Base-by-base conservation (phyloP, 805 yeast genomes). In the Metschnikowia proteae region DNA sequence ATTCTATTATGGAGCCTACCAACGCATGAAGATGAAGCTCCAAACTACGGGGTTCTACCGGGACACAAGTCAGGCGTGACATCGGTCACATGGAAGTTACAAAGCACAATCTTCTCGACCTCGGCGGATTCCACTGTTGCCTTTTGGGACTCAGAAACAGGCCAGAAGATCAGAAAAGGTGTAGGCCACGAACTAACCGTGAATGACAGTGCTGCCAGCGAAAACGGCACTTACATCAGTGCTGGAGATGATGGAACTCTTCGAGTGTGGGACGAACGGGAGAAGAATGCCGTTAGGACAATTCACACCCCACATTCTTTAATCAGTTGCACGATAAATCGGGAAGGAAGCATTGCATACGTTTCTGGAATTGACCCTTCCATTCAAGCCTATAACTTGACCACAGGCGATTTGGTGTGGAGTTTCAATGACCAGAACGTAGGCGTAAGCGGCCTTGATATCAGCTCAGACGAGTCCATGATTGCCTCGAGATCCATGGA, bases 21-120 rank as follows among this genome's bases (percentile, higher is more conserved):
- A 3, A 63, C 62, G 1, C 41, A 49, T 3, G 48, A 49, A 2
- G 63, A 61, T 3, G 57, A 53, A 7, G 39, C 36, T 0, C 63
- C 66, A 2, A 81, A 80, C 57, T 72, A 63, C 50, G 84, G 83
- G 3, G 63, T 68, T 3, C 25, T 79, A 3, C 49, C 55, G 9
- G 87, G 84, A 4, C 88, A 84, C 59, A 83, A 82, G 50, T 77
- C 80, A 5, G 88, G 89, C 0, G 73, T 87, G 0, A 79, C 88
- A 0, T 75, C 82, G 1, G 55, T 86, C 7, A 61, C 66, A 28
- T 86, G 91, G 88, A 49, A 63, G 3, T 55, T 65, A 5, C 74
- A 78, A 32, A 53, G 67, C 10, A 55, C 59, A 1, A 13, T 83
- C 2, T 75, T 73, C 11, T 68, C 84, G 2, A 66, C 81, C 1